Evolutionary conservation across 2,329 filamentous ascomycete genomes (phyloP), one percentile per base, ranked within the genome.

Genomic region (Beauveria varroae): DNA sequence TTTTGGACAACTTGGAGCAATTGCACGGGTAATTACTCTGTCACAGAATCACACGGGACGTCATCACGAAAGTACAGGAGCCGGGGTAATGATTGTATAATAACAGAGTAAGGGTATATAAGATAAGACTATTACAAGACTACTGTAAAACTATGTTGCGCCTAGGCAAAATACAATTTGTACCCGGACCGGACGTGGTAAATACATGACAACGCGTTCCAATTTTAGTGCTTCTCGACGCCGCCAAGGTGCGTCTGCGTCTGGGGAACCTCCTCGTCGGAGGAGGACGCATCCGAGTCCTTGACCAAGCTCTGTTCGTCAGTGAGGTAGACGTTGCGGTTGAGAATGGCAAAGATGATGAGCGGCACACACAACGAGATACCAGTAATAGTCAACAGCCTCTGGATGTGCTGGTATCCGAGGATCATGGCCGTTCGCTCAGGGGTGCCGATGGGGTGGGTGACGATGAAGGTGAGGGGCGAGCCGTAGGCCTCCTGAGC

Each of bases 301-400:
- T 73, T 71, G 22, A 72, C 76, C 65, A 80, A 64, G 4, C 73
- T 80, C 71, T 81, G 79, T 60, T 75, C 53, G 46, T 78, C 67
- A 60, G 73, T 80, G 55, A 81, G 72, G 67, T 74, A 75, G 43
- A 78, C 78, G 68, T 81, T 79, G 59, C 78, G 73, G 61, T 79
- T 67, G 59, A 68, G 67, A 10, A 75, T 44, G 1, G 77, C 74
- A 56, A 81, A 79, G 1, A 62, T 73, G 34, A 81, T 78, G 24
- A 81, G 74, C 26, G 79, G 79, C 34, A 81, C 72, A 55, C 75
- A 79, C 30, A 81, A 70, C 62, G 76, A 79, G 66, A 81, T 77
- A 40, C 79, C 79, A 3, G 76, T 76, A 60, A 81, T 79, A 57
- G 72, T 75, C 10, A 82, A 73, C 37, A 80, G 67, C 7, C 75